Evolutionary conservation across 768 basidiomycete genomes (phyloP).

Genomic region (Daedaleopsis nitida): DNA sequence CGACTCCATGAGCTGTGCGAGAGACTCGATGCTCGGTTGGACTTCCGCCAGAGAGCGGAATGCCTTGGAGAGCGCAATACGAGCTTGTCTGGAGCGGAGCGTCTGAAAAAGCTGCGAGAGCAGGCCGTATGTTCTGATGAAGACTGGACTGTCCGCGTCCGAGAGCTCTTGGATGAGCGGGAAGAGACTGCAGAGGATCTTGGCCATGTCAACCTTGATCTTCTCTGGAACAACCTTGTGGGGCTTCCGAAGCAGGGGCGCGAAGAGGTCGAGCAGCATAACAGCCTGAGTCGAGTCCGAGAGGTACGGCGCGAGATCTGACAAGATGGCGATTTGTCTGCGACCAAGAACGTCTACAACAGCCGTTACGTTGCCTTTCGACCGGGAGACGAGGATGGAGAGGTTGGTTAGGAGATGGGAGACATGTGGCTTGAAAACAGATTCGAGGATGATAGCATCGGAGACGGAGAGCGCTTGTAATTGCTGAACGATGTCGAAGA

Average conservation of each 20-base stretch:
- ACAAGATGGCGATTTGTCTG: slow-evolving; percentile 81
- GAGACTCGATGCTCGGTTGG: slow-evolving; percentile 44
- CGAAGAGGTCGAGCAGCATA: slow-evolving; percentile 69
- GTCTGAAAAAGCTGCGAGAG: slow-evolving; percentile 78
- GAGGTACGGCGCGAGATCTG: slow-evolving; percentile 75
- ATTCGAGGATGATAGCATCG: slow-evolving; percentile 50
- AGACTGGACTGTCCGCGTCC: slow-evolving; percentile 44
- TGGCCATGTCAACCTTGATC: slow-evolving; percentile 80
- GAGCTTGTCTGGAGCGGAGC: slow-evolving; percentile 69
- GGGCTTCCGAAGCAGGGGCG: slow-evolving; percentile 79
- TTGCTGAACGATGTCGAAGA: slow-evolving; percentile 85
- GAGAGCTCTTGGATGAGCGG: slow-evolving; percentile 65
- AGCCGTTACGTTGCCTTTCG: slow-evolving; percentile 45
- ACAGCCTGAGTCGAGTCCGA: slow-evolving; percentile 71
- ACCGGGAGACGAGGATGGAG: slow-evolving; percentile 64
- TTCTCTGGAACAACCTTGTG: slow-evolving; percentile 79
- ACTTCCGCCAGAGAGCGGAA: slow-evolving; percentile 56
- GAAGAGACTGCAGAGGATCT: slow-evolving; percentile 66
- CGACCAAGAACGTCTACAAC: slow-evolving; percentile 70
- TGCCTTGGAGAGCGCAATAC: slow-evolving; percentile 66
- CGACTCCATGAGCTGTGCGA: slow-evolving; percentile 59
- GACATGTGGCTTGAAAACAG: slow-evolving; percentile 69
- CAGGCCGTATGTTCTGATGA: slow-evolving; percentile 58
- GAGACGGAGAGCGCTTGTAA: slow-evolving; percentile 58
- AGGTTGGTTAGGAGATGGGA: slow-evolving; percentile 72